These are phyloP conservation scores for Ascochyta lentis DNA, from an alignment of 2,329 filamentous ascomycete genomes.

Conservation along the genomic window DNA sequence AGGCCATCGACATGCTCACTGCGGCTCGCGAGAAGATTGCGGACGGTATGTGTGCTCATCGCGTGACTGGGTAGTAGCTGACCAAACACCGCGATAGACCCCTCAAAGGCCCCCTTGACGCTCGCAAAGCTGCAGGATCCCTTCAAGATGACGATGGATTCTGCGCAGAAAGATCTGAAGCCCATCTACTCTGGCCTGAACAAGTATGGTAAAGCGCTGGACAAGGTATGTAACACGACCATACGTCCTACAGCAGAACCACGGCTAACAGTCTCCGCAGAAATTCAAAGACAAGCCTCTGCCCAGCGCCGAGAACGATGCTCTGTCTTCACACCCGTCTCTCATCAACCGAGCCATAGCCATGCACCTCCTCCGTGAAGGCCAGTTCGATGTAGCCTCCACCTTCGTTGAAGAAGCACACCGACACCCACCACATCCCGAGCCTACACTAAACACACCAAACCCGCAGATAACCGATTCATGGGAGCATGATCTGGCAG, in stretches of 20 bases:
- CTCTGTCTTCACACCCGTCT: slow-evolving; percentile 74
- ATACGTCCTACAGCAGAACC: background rate
- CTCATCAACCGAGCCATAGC: slow-evolving; percentile 92
- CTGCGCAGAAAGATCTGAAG: slow-evolving; percentile 80
- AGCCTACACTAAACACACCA: slow-evolving; percentile 45
- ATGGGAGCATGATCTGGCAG: slow-evolving; percentile 55
- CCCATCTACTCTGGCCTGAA: slow-evolving; percentile 82
- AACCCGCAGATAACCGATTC: slow-evolving; percentile 42
- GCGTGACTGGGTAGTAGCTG: slow-evolving; percentile 18
- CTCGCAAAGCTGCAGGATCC: slow-evolving; percentile 87
- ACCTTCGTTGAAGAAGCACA: slow-evolving; percentile 80
- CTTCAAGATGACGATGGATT: slow-evolving; percentile 79
- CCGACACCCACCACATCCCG: slow-evolving; percentile 52
- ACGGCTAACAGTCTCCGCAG: slow-evolving; percentile 43
- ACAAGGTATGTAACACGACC: slow-evolving; percentile 66
- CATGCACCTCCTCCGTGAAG: slow-evolving; percentile 95
- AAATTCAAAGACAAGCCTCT: slow-evolving; percentile 69
- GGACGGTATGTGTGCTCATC: slow-evolving; percentile 54
- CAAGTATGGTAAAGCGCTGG: slow-evolving; percentile 83
- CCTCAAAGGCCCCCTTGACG: slow-evolving; percentile 72
- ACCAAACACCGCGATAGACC: slow-evolving; percentile 57
- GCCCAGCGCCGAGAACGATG: slow-evolving; percentile 80
- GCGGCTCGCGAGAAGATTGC: slow-evolving; percentile 76
- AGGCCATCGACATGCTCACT: slow-evolving; percentile 78
- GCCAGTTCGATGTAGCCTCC: slow-evolving; percentile 86